phyloP scores from a whole-genome alignment of 2,329 filamentous ascomycete genomes.

The Helotiales sp. region DNA sequence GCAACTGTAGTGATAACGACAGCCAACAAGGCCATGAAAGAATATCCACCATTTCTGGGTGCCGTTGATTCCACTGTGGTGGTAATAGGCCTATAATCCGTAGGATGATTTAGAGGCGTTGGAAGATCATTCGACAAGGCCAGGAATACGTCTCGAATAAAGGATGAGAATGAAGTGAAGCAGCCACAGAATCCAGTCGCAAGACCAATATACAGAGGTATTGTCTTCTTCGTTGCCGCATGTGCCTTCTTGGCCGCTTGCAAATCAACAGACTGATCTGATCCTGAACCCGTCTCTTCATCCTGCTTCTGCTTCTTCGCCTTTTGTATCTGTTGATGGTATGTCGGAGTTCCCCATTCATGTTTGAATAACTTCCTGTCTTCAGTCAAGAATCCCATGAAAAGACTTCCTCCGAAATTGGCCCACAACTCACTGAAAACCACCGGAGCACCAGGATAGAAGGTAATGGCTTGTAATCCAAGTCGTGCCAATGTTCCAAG shows the following conservation, averaged over 20 bases:
- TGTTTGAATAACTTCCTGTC: slow-evolving; percentile 76
- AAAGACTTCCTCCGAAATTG: slow-evolving; percentile 78
- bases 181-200: slow-evolving; percentile 88
- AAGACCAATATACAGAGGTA: slow-evolving; percentile 86
- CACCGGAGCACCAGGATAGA: slow-evolving; percentile 78
- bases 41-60: slow-evolving; percentile 73
- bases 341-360: slow-evolving; percentile 61
- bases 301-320: slow-evolving; percentile 45
- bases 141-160: slow-evolving; percentile 80
- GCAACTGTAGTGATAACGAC: slow-evolving; percentile 75
- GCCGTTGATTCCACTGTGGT: slow-evolving; percentile 46
- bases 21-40: slow-evolving; percentile 79
- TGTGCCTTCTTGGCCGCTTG: slow-evolving; percentile 61
- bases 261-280: slow-evolving; percentile 43
- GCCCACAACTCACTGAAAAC: slow-evolving; percentile 81
- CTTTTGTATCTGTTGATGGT: slow-evolving; percentile 45
- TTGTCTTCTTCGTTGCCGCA: slow-evolving; percentile 75
- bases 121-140: slow-evolving; percentile 77
- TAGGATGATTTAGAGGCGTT: slow-evolving; percentile 50
- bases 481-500: slow-evolving; percentile 83
- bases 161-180: slow-evolving; percentile 88
- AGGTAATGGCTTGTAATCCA: slow-evolving; percentile 78
- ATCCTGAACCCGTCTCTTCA: slow-evolving; percentile 45
- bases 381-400: slow-evolving; percentile 87
- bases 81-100: slow-evolving; percentile 42